Conservation (phyloP, 495 filamentous ascomycete species). For the Sphaerosporella brunnea region DNA sequence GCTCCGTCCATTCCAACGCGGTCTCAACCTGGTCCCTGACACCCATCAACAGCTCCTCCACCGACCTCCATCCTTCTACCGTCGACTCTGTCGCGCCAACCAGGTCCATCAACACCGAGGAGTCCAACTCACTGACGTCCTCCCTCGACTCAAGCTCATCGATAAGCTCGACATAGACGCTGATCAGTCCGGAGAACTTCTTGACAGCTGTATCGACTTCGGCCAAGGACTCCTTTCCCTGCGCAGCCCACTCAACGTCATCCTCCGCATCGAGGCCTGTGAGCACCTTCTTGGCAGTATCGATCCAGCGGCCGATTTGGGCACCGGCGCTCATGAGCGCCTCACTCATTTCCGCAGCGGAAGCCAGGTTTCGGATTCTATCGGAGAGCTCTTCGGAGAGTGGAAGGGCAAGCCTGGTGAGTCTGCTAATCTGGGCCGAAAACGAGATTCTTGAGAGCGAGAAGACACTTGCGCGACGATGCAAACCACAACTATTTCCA, state of each 20-base stretch:
- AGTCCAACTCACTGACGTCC: slow-evolving; percentile 52
- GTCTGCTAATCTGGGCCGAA: slow-evolving; percentile 69
- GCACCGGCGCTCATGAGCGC: slow-evolving; percentile 66
- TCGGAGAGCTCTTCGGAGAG: slow-evolving; percentile 62
- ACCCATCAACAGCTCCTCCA: slow-evolving; percentile 51
- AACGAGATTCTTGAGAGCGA: slow-evolving; percentile 81
- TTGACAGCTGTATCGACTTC: slow-evolving; percentile 75
- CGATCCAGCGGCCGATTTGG: slow-evolving; percentile 82
- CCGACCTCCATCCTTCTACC: slow-evolving; percentile 63
- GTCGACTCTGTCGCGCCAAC: slow-evolving; percentile 78
- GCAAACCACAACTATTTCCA: slow-evolving; percentile 19
- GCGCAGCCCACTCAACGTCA: slow-evolving; percentile 93
- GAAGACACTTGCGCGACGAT: slow-evolving; percentile 62
- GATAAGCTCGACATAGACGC: slow-evolving; percentile 77
- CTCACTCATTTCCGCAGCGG: slow-evolving; percentile 55
- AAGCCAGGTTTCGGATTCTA: slow-evolving; percentile 66
- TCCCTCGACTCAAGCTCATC: slow-evolving; percentile 67
- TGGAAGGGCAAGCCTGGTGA: slow-evolving; percentile 71
- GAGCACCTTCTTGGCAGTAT: slow-evolving; percentile 72
- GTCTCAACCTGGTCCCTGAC: slow-evolving; percentile 85
- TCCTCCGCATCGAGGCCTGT: slow-evolving; percentile 76
- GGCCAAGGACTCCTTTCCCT: slow-evolving; percentile 60
- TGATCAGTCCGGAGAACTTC: slow-evolving; percentile 69
- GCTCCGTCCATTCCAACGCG: slow-evolving; percentile 96
- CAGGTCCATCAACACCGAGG: slow-evolving; percentile 48